Conservation (phyloP, 2,329 filamentous ascomycete genomes). For the Fusarium sp. region DNA sequence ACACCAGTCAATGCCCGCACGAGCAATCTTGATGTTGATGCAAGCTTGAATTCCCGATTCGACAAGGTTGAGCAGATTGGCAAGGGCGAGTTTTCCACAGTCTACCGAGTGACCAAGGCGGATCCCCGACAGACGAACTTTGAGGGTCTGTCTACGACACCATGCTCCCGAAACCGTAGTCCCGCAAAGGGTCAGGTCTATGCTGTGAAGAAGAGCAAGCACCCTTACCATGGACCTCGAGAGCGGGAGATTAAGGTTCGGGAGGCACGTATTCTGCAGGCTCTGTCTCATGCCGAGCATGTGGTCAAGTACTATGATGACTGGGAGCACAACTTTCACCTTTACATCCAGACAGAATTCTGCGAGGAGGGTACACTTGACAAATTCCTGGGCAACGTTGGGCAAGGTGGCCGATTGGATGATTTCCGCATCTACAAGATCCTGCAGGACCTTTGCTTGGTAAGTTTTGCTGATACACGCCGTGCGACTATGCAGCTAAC, state of each 20-base stretch:
- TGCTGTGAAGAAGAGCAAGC: constrained; percentile 93
- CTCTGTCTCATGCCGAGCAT: constrained; percentile 84
- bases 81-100: constrained; percentile 91
- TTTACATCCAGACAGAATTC: constrained; percentile 98
- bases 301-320: constrained; percentile 85
- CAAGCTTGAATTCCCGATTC: constrained; percentile 79
- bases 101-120: constrained; percentile 78
- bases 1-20: constrained; percentile 77
- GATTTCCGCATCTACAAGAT: constrained; percentile 99
- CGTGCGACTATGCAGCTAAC: constrained; percentile 9
- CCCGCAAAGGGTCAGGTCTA: constrained; percentile 73
- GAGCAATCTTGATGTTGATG: constrained; percentile 78
- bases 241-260: constrained; percentile 87
- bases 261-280: constrained; percentile 83
- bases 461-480: constrained; percentile 59
- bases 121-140: constrained; percentile 48
- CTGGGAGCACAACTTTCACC: constrained; percentile 86
- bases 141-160: constrained; percentile 59
- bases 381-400: constrained; percentile 84
- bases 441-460: constrained; percentile 84
- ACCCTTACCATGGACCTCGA: constrained; percentile 80
- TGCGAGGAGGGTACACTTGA: constrained; percentile 95
- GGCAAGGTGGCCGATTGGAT: constrained; percentile 86
- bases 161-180: constrained; percentile 61
- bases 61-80: constrained; percentile 84